Conservation (phyloP, 495 filamentous ascomycete genomes). For the Antarctomyces pellizariae region DNA sequence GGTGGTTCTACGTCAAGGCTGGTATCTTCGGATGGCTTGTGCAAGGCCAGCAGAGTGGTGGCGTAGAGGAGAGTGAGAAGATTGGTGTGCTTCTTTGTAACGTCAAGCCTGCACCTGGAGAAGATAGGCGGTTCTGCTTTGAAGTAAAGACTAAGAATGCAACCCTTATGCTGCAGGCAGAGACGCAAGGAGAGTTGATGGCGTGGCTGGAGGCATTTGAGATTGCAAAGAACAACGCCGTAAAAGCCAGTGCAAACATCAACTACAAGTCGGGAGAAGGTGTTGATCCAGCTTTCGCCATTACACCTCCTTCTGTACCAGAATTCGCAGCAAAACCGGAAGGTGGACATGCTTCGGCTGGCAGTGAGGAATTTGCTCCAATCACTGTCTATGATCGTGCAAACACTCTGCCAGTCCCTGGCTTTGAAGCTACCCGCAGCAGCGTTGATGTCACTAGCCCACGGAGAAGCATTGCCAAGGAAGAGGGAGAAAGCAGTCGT, state of each 20-base stretch:
- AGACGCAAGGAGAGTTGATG: conserved; percentile 69
- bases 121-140: conserved; percentile 90
- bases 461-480: conserved; percentile 24
- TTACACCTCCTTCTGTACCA: conserved; percentile 66
- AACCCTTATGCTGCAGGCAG: conserved; percentile 72
- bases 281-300: conserved; percentile 70
- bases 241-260: conserved; percentile 46
- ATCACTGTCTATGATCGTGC: conserved; percentile 31
- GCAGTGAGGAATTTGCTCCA: conserved; percentile 25
- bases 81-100: conserved; percentile 89
- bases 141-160: conserved; percentile 97
- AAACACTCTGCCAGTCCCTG: conserved; percentile 42
- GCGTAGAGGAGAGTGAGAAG: conserved; percentile 85
- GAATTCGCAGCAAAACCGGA: conserved; percentile 63
- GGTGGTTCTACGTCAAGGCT: conserved; percentile 89
- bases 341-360: conserved; percentile 39
- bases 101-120: conserved; percentile 69
- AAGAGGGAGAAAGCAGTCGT: conserved; percentile 38
- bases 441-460: conserved; percentile 47
- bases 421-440: conserved; percentile 33
- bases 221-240: conserved; percentile 70
- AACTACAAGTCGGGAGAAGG: conserved; percentile 30
- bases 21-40: conserved; percentile 91
- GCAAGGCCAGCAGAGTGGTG: conserved; percentile 62
- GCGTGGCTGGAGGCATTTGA: conserved; percentile 90